Base-by-base conservation (phyloP, 2,329 filamentous ascomycete genomes). In the Celoporthe dispersa region DNA sequence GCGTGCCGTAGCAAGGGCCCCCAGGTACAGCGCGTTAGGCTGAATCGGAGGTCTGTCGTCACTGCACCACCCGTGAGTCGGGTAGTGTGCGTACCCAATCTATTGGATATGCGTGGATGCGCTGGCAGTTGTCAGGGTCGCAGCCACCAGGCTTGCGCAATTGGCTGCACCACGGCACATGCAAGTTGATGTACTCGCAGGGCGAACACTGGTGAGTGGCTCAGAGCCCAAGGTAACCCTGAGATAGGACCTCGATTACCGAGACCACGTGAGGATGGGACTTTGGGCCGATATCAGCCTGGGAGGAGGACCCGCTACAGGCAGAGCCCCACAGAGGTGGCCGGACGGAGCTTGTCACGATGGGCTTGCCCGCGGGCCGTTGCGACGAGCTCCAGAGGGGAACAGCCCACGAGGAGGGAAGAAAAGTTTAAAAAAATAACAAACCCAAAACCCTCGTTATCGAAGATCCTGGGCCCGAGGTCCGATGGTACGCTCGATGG, bases 61-160 rank as follows among this genome's bases (percentile, higher is more conserved):
- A 81, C 80, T 81, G 79, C 80, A 79, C 44, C 81, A 81, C 79
- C 80, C 78, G 80, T 76, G 77, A 79, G 79, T 79, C 79, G 82
- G 80, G 80, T 79, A 80, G 79, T 80, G 80, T 82, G 78, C 79
- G 83, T 80, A 78, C 79, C 81, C 82, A 85, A 85, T 85, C 82
- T 84, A 86, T 85, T 86, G 82, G 84, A 82, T 84, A 85, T 86
- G 85, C 81, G 86, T 82, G 81, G 83, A 86, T 89, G 87, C 84
- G 87, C 84, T 89, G 87, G 87, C 87, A 89, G 76, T 81, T 77
- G 77, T 80, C 79, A 80, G 83, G 81, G 80, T 85, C 80, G 81
- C 82, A 83, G 80, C 81, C 83, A 48, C 81, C 83, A 48, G 81
- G 81, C 83, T 82, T 81, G 81, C 81, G 84, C 81, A 83, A 82